Base-by-base conservation (phyloP, 2,329 filamentous ascomycete genomes). In the Beauveria pseudobassiana region DNA sequence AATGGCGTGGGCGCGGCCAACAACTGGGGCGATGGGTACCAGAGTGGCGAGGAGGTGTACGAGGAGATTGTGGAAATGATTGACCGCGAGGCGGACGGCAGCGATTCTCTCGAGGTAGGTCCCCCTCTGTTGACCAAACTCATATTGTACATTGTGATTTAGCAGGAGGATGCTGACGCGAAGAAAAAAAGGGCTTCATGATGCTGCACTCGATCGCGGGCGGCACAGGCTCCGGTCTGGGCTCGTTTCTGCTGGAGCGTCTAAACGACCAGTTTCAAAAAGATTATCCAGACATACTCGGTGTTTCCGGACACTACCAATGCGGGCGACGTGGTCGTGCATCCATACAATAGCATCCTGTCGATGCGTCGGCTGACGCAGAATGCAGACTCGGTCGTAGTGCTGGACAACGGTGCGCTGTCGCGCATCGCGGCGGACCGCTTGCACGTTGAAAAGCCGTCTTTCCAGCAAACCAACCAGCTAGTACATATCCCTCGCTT, bases 51-150 rank as follows among this genome's bases (percentile, higher is more conserved):
- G 74, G 82, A 83, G 50, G 91, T 99, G 22, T 91, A 93, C 69
- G 95, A 99, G 75, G 95, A 99, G 73, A 91, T 99, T 61, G 91
- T 99, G 82, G 96, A 99, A 74, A 99, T 99, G 92, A 96, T 99
- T 70, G 95, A 99, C 73, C 89, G 95, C 64, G 95, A 99, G 74
- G 95, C 96, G 18, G 95, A 99, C 75, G 96, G 96, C 38, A 98
- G 93, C 73, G 95, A 99, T 75, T 97, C 93, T 58, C 82, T 99
- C 4, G 95, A 99, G 80, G 89, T 89, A 74, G 43, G 74, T 51
- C n/a, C 26, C 5, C 14, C 40, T 24, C 7, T 8, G 18, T 3
- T 16, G 24, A 9, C n/a, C n/a, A 16, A 16, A n/a, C n/a, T 18
- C 7, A 10, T 20, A 2, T n/a, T 62, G 34, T 38, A 14, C 10